Percentiles rank a stretch among this genome's conserved stretches.
Evolutionary conservation across 2,329 filamentous ascomycete species (phyloP).

Genomic region (Alternaria infectoria): DNA sequence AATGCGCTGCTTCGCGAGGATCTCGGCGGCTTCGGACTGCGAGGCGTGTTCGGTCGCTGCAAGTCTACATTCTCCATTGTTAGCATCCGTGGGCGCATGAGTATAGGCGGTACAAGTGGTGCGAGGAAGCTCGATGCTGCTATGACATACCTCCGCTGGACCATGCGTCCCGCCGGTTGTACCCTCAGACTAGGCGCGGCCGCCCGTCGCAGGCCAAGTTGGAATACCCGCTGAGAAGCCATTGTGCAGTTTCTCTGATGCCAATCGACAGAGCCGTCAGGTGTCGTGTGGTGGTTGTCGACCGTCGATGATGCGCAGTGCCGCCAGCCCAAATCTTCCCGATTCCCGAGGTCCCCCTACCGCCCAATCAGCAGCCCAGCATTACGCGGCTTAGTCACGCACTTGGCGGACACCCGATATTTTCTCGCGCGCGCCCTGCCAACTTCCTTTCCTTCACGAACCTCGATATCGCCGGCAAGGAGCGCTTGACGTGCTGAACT

Average conservation of each 20-base stretch:
- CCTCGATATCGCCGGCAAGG: constrained; percentile 49
- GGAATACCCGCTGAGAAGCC: constrained; percentile 55
- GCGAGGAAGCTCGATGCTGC: constrained; percentile 10
- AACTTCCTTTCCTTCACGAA: constrained; percentile 40
- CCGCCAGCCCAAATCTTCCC: constrained; percentile 25
- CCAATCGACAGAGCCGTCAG: constrained; percentile 26
- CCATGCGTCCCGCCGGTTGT: constrained; percentile 47
- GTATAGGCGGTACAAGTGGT: background rate
- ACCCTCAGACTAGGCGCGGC: constrained; percentile 51
- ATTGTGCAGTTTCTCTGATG: constrained; percentile 29
- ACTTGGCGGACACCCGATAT: constrained; percentile 33
- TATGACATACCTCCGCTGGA: constrained; percentile 57
- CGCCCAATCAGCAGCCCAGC: constrained; percentile 33
- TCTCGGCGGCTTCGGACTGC: constrained; percentile 60
- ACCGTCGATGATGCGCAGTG: constrained; percentile 17
- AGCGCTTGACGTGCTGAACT: constrained; percentile 42
- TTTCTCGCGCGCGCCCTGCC: constrained; percentile 33
- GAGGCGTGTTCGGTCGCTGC: constrained; percentile 66
- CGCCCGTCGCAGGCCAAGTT: constrained; percentile 52
- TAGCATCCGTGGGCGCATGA: background rate
- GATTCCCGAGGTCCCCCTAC: constrained; percentile 32
- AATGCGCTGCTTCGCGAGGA: constrained; percentile 82
- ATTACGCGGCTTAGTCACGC: constrained; percentile 36
- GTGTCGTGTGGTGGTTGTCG: constrained; percentile 38
- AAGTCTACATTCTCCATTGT: constrained; percentile 39